Evolutionary conservation across 2,329 filamentous ascomycete genomes (phyloP), one percentile per base, ranked within the genome.

Genomic region (Zasmidium angulare): DNA sequence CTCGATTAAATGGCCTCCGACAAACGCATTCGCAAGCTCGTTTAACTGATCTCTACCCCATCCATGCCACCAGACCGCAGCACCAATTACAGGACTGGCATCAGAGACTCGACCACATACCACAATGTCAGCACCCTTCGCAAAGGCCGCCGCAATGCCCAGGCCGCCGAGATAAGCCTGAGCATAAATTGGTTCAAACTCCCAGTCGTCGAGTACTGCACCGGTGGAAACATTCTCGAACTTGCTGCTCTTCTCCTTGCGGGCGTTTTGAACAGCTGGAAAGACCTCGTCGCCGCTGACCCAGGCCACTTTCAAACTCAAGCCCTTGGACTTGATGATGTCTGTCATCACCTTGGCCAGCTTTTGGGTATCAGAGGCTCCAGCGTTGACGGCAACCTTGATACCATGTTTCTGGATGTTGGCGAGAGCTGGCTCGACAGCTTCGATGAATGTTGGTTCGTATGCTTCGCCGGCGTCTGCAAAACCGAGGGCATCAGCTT

Each of bases 361-460:
- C 0, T 78, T 81, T 58, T 76, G 75, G 0, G 84, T 84, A 58
- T 86, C 82, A 17, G 82, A 75, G 1, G 79, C 81, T 0, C 84
- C 84, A 1, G 84, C 84, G 63, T 86, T 85, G 56, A 84, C 74
- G 36, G 84, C 75, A 12, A 86, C 74, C 60, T 82, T 83, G 71
- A 85, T 85, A 0, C 75, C 67, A 60, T 82, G 79, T 51, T 79
- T 71, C 1, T 76, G 70, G 61, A 82, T 73, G 4, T 81, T 67
- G 2, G 79, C 71, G 2, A 85, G 63, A 11, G 76, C 76, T 2
- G 77, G 77, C 31, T 73, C 74, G 12, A 79, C 74, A 6, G 80
- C 77, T 69, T 83, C 78, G 23, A 84, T 74, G 61, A 84, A 83
- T 1, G 81, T 80, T 1, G 76, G 73, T 61, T 84, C 81, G 60